Percentiles rank a stretch among this genome's conserved stretches.
These are phyloP conservation scores for Tothia fuscella DNA, from an alignment of 2,329 filamentous ascomycete genomes.

Conservation along the genomic window DNA sequence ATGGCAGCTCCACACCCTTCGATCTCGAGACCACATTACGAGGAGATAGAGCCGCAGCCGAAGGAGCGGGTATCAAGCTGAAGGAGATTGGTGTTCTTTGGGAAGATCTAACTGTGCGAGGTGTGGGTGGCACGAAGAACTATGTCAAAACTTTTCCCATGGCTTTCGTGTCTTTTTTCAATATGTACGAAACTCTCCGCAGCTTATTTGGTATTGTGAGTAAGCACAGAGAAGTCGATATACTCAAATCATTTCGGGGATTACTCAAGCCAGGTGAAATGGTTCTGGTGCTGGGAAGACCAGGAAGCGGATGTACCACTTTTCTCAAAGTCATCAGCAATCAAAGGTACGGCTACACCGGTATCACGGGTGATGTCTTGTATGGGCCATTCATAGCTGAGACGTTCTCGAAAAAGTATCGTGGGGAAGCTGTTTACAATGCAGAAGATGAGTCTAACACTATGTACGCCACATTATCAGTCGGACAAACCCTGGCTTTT, in stretches of 20 bases:
- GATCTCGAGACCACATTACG: slow-evolving; percentile 65
- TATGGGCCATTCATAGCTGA: slow-evolving; percentile 64
- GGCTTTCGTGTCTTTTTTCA: slow-evolving; percentile 65
- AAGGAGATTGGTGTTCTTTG: slow-evolving; percentile 74
- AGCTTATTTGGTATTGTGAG: slow-evolving; percentile 53
- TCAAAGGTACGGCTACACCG: slow-evolving; percentile 47
- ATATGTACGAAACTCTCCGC: slow-evolving; percentile 54
- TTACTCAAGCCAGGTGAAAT: slow-evolving; percentile 56
- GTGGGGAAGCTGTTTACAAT: slow-evolving; percentile 77
- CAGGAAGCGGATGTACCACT: slow-evolving; percentile 58
- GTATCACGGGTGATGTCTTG: slow-evolving; percentile 55
- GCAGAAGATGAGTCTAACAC: slow-evolving; percentile 84
- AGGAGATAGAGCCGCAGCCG: slow-evolving; percentile 58
- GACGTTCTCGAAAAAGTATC: slow-evolving; percentile 58
- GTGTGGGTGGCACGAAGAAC: slow-evolving; percentile 62
- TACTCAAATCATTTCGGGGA: slow-evolving; percentile 59
- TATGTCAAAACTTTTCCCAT: slow-evolving; percentile 66
- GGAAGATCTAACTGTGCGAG: slow-evolving; percentile 65
- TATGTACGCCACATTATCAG: slow-evolving; percentile 68
- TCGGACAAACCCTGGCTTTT: slow-evolving; percentile 45
- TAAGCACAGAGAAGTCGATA: slow-evolving; percentile 59
- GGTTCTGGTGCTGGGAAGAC: slow-evolving; percentile 56
- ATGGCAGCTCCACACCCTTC: slow-evolving; percentile 47
- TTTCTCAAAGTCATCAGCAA: slow-evolving; percentile 53
- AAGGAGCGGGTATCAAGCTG: slow-evolving; percentile 64